phyloP scores from a whole-genome alignment of 2,329 filamentous ascomycete genomes.

The Fusarium citri region DNA sequence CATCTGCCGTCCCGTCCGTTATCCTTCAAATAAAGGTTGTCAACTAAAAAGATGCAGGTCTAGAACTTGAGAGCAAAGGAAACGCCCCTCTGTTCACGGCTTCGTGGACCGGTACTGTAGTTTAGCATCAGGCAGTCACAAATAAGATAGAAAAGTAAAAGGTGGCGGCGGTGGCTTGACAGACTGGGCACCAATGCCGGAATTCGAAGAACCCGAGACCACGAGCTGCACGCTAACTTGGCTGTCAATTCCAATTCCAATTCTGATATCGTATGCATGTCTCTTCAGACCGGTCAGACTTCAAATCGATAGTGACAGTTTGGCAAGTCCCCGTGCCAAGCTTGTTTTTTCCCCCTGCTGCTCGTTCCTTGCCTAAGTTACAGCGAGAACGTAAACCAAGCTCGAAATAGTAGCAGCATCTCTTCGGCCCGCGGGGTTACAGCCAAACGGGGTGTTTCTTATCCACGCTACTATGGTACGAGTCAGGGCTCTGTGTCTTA shows the following conservation, averaged over 20 bases:
- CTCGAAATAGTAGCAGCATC: constrained; percentile 28
- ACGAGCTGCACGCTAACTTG: not conserved
- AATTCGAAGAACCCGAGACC: constrained; percentile 14
- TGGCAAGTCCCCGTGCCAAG: constrained; percentile 30
- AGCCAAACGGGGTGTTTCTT: constrained; percentile 8
- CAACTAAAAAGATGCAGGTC: not conserved
- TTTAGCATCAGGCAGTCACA: not conserved
- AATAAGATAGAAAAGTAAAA: not conserved
- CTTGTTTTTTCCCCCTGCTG: constrained; percentile 1
- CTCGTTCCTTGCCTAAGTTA: constrained; percentile 18
- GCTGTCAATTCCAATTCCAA: not conserved
- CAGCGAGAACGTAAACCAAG: constrained; percentile 1
- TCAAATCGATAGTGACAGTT: not conserved
- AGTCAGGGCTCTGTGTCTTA: not conserved
- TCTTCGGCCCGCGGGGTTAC: constrained; percentile 2
- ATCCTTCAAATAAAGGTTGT: constrained; percentile 21
- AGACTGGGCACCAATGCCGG: constrained; percentile 3
- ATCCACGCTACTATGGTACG: constrained; percentile 1
- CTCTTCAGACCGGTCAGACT: not conserved
- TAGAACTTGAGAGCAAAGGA: not conserved
- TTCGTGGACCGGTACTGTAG: not conserved
- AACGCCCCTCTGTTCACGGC: constrained; percentile 5
- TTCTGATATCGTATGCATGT: not conserved
- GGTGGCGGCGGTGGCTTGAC: constrained; percentile 28
- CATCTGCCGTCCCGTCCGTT: constrained; percentile 33